Base-by-base conservation (phyloP, 306 rosid species). In the Astragalus membranaceus region DNA sequence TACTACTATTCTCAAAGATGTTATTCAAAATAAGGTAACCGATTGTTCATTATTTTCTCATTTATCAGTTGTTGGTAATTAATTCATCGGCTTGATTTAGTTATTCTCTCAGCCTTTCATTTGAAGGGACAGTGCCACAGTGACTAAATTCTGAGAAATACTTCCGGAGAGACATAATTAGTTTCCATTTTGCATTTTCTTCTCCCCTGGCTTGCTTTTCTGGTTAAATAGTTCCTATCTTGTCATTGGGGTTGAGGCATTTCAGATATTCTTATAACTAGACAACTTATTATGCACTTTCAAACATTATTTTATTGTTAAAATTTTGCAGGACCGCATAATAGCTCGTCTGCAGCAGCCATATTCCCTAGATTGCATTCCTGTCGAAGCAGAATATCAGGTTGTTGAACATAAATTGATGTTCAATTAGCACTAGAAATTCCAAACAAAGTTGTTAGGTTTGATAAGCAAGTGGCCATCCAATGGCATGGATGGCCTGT, bases 331-430 rank as follows among this genome's bases (percentile, higher is more conserved):
- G 97, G 97, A 90, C 75, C 96, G 98, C 56, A 93, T 90, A 36
- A 87, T 93, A 71, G 90, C 97, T 78, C 97, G 98, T 67, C 85
- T 93, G 62, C 98, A 90, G 83, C 98, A 88, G 72, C 98, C 98
- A 10, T 93, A 93, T 81, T 90, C 96, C 57, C 92, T 90, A 10
- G 92, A 93, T 81, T 93, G 94, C 85, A 90, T 93, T 78, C 98
- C 94, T n/a, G 96, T 93, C 13, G 98, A 93, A 77, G 96, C 97
- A 69, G 97, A 90, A 74, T 90, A 81, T 88, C 98, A 93, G 97
- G 98, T 93, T 73, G 37, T 81, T 52, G 49, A 13, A 47, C 14
- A 39, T 54, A 32, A 43, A 3, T 15, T 44, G 14, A 36, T 26
- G 42, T 55, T 69, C 32, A 12, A 39, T 67, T 37, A 51, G 32